phyloP scores from a whole-genome alignment of 495 filamentous ascomycete species.

The Oidiodendron maius region DNA sequence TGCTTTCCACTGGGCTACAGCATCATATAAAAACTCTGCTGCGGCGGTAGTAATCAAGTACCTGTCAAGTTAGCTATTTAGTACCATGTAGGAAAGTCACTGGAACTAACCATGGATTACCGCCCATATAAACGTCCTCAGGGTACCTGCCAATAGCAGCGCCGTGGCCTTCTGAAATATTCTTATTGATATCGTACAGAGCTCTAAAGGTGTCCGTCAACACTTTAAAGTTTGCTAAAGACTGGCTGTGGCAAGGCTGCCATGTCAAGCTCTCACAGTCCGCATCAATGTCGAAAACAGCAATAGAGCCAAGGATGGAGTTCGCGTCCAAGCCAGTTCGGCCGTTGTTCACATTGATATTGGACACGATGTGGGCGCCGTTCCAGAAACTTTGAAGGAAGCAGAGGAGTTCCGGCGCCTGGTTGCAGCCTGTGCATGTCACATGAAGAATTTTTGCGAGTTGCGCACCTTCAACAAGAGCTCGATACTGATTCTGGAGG shows the following conservation, averaged over 20 bases:
- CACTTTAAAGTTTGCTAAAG: constrained; percentile 44
- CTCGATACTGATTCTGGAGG: constrained; percentile 44
- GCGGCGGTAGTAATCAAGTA: constrained; percentile 45
- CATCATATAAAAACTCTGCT: constrained; percentile 57
- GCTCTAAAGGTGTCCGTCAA: constrained; percentile 40
- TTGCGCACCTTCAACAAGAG: constrained; percentile 27
- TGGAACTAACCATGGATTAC: constrained; percentile 31
- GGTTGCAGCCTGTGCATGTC: constrained; percentile 36
- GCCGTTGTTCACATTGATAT: constrained; percentile 32
- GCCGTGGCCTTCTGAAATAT: constrained; percentile 33
- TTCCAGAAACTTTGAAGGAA: constrained; percentile 46
- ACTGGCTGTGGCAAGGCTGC: constrained; percentile 41
- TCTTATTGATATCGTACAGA: constrained; percentile 42
- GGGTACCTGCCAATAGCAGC: constrained; percentile 57
- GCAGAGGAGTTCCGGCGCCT: constrained; percentile 45
- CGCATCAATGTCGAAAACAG: constrained; percentile 42
- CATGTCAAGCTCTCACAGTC: constrained; percentile 42
- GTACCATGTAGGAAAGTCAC: neutral
- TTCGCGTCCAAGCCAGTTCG: constrained; percentile 43
- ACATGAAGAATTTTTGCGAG: constrained; percentile 22
- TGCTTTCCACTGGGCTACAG: constrained; percentile 48
- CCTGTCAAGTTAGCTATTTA: constrained; percentile 9
- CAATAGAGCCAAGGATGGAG: constrained; percentile 38
- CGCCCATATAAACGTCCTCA: constrained; percentile 51
- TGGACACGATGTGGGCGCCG: constrained; percentile 35